These are phyloP conservation scores for Asterochloris sp. DNA, from an alignment of 139 green algal species.

Conservation along the genomic window DNA sequence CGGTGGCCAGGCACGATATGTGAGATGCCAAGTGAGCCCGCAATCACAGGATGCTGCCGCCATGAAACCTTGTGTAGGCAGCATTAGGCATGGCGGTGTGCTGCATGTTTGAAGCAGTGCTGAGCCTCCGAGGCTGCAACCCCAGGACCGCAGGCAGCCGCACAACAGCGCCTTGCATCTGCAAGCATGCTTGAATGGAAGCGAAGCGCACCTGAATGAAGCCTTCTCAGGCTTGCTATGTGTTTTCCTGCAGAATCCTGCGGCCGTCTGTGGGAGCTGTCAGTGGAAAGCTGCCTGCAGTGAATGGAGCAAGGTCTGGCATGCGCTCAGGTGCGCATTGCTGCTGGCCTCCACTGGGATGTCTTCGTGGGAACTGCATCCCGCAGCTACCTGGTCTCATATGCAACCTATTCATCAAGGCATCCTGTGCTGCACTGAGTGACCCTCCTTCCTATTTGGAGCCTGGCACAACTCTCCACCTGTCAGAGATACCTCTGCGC, in stretches of 20 bases:
- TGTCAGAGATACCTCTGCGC: background rate
- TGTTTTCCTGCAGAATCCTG: constrained; percentile 1
- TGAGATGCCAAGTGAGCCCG: no score
- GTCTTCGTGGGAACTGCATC: background rate
- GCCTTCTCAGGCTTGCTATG: background rate
- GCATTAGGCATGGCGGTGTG: no score
- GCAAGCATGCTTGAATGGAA: background rate
- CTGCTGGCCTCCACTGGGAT: background rate
- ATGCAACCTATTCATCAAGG: background rate
- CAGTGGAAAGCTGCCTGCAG: constrained; percentile 1
- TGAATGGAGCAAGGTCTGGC: background rate
- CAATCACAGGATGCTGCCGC: no score
- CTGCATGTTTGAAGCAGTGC: no score
- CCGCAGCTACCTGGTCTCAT: background rate
- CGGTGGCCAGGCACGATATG: no score
- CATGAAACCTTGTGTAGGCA: no score
- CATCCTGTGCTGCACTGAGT: background rate
- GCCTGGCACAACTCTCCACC: background rate
- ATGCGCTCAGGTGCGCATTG: background rate
- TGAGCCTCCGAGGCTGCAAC: no score
- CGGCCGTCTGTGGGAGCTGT: constrained; percentile 3
- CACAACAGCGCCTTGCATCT: background rate
- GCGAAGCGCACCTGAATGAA: background rate
- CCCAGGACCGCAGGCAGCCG: background rate
- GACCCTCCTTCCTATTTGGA: background rate